A percentile compares a stretch with the other conserved stretches of the same genome.
Conservation (phyloP, 768 basidiomycete species). For the Pilatotrama ljubarskyi region DNA sequence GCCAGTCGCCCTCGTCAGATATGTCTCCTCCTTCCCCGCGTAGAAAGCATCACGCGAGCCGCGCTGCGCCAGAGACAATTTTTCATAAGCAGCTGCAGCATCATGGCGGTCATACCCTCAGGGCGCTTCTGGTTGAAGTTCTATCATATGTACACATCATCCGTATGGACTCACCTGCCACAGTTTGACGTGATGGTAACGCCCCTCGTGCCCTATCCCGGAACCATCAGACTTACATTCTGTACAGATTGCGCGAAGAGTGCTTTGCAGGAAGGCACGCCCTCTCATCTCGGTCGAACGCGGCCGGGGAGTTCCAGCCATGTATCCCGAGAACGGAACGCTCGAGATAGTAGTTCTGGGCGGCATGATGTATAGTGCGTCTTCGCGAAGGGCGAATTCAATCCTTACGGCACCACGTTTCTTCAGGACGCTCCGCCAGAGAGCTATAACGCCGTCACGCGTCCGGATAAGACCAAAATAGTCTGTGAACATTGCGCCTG, state of each 20-base stretch:
- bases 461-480: neutral
- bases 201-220: neutral
- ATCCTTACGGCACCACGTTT: neutral
- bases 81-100: neutral
- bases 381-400: neutral
- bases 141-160: neutral
- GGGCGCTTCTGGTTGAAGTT: neutral
- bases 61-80: neutral
- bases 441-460: conserved; percentile 2
- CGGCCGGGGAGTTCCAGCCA: neutral
- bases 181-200: neutral
- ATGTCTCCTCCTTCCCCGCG: neutral
- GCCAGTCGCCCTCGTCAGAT: neutral
- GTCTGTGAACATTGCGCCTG: conserved; percentile 5
- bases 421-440: neutral
- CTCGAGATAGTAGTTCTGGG: neutral
- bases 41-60: neutral
- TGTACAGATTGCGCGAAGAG: neutral
- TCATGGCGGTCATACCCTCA: neutral
- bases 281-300: too few species aligned
- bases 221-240: neutral
- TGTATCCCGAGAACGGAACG: neutral
- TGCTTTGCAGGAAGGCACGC: neutral
- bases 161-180: neutral
- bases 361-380: neutral